Conservation (phyloP, 2,329 filamentous ascomycete species). For the Aspergillus flavus region DNA sequence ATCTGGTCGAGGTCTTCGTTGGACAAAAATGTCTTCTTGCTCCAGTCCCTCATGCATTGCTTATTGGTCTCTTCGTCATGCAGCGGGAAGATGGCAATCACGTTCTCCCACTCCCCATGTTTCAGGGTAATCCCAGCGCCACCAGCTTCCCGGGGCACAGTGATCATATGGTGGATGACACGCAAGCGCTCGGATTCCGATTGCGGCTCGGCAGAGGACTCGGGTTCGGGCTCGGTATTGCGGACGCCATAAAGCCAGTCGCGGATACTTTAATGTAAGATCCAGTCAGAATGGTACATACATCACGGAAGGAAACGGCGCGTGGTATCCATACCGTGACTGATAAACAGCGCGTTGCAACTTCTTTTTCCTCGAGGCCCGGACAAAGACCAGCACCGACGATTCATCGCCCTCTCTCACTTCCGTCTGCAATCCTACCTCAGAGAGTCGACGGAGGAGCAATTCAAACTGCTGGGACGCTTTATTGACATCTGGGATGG, state of each 20-base stretch:
- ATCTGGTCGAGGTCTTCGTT: constrained; percentile 73
- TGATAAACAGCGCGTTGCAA: constrained; percentile 82
- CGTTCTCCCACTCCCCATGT: constrained; percentile 71
- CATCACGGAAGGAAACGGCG: not conserved
- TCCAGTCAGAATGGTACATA: not conserved
- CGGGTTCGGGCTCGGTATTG: constrained; percentile 71
- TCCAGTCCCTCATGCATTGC: constrained; percentile 75
- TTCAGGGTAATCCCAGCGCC: constrained; percentile 77
- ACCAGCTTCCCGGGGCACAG: constrained; percentile 70
- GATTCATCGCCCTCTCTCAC: constrained; percentile 77
- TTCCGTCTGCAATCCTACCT: constrained; percentile 81
- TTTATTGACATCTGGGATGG: constrained; percentile 61
- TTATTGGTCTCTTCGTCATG: constrained; percentile 79
- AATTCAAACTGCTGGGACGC: constrained; percentile 77
- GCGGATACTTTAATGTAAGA: constrained; percentile 63
- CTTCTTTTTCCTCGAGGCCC: constrained; percentile 70
- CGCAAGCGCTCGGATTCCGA: constrained; percentile 88
- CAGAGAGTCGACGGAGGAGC: constrained; percentile 73
- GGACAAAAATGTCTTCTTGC: constrained; percentile 51
- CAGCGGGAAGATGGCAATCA: constrained; percentile 75
- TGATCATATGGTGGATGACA: constrained; percentile 83
- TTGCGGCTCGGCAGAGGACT: constrained; percentile 74
- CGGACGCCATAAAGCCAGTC: constrained; percentile 96
- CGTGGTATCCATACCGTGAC: constrained; percentile 57
- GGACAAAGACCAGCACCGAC: constrained; percentile 82